These are phyloP conservation scores for Lentinula sp. DNA, from an alignment of 768 basidiomycete genomes.

Conservation along the genomic window DNA sequence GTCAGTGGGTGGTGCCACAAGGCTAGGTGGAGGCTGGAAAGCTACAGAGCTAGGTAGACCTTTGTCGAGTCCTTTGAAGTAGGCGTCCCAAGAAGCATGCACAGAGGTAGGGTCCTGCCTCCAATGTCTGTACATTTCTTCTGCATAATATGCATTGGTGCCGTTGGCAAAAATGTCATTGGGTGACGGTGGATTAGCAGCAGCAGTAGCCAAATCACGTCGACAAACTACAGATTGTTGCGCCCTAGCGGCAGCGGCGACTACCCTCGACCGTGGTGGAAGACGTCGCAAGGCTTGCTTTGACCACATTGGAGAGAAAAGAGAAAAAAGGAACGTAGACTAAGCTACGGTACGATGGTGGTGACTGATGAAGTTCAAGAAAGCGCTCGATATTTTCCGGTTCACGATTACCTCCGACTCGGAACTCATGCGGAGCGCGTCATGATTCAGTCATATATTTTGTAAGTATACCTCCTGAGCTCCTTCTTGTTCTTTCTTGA, in stretches of 20 bases:
- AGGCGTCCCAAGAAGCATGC: slow-evolving; percentile 90
- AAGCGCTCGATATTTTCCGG: not conserved
- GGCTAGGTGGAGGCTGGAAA: slow-evolving; percentile 76
- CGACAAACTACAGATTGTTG: slow-evolving; percentile 9
- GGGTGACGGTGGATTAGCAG: slow-evolving; percentile 49
- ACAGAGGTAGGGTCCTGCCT: slow-evolving; percentile 86
- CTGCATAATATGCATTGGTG: slow-evolving; percentile 92
- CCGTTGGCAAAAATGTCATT: slow-evolving; percentile 91
- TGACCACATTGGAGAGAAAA: slow-evolving; percentile 6
- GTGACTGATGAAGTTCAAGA: slow-evolving; percentile 1
- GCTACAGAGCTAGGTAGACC: slow-evolving; percentile 76
- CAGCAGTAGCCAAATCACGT: slow-evolving; percentile 40
- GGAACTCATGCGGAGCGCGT: not conserved
- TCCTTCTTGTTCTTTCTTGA: no score
- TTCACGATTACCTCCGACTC: not conserved
- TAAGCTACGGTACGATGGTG: slow-evolving; percentile 6
- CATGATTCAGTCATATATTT: no score
- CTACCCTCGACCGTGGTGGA: not conserved
- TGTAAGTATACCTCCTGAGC: no score
- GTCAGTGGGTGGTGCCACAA: slow-evolving; percentile 66
- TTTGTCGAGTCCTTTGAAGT: slow-evolving; percentile 90
- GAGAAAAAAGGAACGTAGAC: not conserved
- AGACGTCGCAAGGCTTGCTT: slow-evolving; percentile 8
- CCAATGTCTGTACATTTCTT: slow-evolving; percentile 95
- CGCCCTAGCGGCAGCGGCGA: not conserved